Evolutionary conservation across 1,139 yeast species (phyloP), one percentile per base, ranked within the genome.

Genomic region (Scheffersomyces cryptocercus): DNA sequence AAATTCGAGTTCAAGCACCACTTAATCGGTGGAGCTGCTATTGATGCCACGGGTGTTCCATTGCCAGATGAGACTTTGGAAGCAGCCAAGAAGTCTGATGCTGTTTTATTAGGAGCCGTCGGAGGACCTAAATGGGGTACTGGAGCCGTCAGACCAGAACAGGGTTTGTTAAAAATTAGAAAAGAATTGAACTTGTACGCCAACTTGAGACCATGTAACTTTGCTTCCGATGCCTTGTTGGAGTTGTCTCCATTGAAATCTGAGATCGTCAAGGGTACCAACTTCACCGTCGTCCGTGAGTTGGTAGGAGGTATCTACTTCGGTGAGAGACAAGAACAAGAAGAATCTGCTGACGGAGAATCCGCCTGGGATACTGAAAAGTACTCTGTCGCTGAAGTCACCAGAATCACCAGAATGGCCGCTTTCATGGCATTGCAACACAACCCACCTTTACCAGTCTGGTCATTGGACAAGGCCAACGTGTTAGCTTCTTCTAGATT

Each of bases 111-210:
- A 46, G 99, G 99, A 51, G 97, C 99, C 5, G 99, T 93, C 26
- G 99, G 99, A 51, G 99, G 99, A 28, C 99, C 99, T 48, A 93
- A 93, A 70, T 93, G 99, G 99, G 95, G 95, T 30, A 88, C 97
- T 31, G 97, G 93, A 28, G 60, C 79, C 12, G 97, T 93, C 40
- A 84, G 99, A 71, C 99, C 99, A 40, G 99, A 93, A 68, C 98
- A 89, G 69, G 99, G 99, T 48, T 79, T 93, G 56, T 79, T 93
- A 53, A 81, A 90, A 71, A 91, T 93, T 65, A 82, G 99, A 70
- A 93, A 93, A 68, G 99, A 89, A 65, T 81, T 93, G 65, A 88
- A 87, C 66, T 75, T 93, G 55, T 93, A 93, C 65, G 99, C 99
- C 48, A 93, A 93, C 68, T 78, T 93, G 67, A 84, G 99, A 67